Conservation (phyloP, 352 stramenopile genomes). For the Globisporangium middletonii region DNA sequence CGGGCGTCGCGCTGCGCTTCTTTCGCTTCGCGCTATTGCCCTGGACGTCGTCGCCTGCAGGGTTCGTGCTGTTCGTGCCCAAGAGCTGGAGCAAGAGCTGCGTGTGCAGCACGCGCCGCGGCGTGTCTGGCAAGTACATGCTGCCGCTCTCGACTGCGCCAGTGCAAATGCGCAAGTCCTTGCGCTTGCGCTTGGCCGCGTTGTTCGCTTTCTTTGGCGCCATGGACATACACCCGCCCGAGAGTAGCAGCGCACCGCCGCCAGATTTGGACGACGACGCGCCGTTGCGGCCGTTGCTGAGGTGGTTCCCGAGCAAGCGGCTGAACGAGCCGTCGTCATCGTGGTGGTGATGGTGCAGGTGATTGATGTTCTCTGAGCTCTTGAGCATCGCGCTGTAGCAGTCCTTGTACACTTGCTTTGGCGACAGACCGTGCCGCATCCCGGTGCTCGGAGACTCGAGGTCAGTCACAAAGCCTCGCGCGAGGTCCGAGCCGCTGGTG, state of each 20-base stretch:
- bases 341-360: conserved; percentile 2
- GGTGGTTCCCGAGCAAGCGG: conserved; percentile 9
- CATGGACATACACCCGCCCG: conserved; percentile 1
- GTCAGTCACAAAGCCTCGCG: conserved; percentile 2
- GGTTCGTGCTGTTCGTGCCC: conserved; percentile 17
- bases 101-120: conserved; percentile 67
- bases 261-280: not conserved
- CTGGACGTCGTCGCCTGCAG: conserved; percentile 4
- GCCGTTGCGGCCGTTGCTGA: conserved; percentile 5
- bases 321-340: conserved; percentile 4
- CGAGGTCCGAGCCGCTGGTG: conserved; percentile 1
- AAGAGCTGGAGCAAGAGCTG: conserved; percentile 76
- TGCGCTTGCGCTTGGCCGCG: conserved; percentile 75
- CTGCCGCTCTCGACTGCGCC: conserved; percentile 23
- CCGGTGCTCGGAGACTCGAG: conserved; percentile 9
- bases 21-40: conserved; percentile 42
- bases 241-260: not conserved
- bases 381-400: conserved; percentile 72
- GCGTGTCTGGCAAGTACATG: conserved; percentile 78
- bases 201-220: conserved; percentile 34
- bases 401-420: conserved; percentile 72
- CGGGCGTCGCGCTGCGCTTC: conserved; percentile 29
- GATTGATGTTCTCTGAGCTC: conserved; percentile 26
- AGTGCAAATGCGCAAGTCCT: conserved; percentile 80
- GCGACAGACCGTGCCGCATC: conserved; percentile 33